phyloP scores from a whole-genome alignment of 1,139 yeast species.

The Sugiyamaella sp. region DNA sequence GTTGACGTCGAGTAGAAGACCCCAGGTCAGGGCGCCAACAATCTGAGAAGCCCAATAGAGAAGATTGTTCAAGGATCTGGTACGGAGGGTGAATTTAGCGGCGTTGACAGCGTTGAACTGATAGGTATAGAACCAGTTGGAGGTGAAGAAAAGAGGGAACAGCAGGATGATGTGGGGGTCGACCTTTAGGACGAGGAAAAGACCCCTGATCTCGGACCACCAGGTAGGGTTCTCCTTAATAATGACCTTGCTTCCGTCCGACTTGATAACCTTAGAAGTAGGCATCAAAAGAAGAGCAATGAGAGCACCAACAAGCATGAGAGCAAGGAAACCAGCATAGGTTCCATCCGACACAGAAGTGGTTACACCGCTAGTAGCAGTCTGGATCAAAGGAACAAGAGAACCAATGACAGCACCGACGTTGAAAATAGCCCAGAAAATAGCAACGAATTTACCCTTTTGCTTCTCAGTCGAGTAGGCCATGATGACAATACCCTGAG shows the following conservation, averaged over 20 bases:
- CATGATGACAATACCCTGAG: slow-evolving; percentile 61
- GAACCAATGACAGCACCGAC: slow-evolving; percentile 57
- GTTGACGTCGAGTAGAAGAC: slow-evolving; percentile 52
- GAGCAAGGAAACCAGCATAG: slow-evolving; percentile 58
- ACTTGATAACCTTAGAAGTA: slow-evolving; percentile 52
- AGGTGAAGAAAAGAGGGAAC: slow-evolving; percentile 64
- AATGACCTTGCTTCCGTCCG: slow-evolving; percentile 56
- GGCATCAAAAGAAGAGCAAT: slow-evolving; percentile 56
- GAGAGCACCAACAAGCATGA: slow-evolving; percentile 54
- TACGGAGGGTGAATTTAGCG: slow-evolving; percentile 58
- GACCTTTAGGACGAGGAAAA: slow-evolving; percentile 46
- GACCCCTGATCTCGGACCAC: slow-evolving; percentile 50
- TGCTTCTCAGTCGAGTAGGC: slow-evolving; percentile 57
- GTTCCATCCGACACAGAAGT: slow-evolving; percentile 55
- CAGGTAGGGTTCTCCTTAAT: slow-evolving; percentile 52
- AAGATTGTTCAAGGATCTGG: slow-evolving; percentile 61
- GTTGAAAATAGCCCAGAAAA: slow-evolving; percentile 65
- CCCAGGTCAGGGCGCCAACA: slow-evolving; percentile 57
- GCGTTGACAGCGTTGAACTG: slow-evolving; percentile 63
- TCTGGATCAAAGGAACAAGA: slow-evolving; percentile 33
- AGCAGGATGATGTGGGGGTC: slow-evolving; percentile 52
- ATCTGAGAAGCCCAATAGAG: slow-evolving; percentile 65
- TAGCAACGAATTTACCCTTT: slow-evolving; percentile 55
- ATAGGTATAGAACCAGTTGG: slow-evolving; percentile 69
- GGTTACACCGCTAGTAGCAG: slow-evolving; percentile 34